Percentiles rank a stretch among this genome's conserved stretches.
Evolutionary conservation across 169 alveolate genomes (phyloP).

Genomic region (Eimeria brunetti): DNA sequence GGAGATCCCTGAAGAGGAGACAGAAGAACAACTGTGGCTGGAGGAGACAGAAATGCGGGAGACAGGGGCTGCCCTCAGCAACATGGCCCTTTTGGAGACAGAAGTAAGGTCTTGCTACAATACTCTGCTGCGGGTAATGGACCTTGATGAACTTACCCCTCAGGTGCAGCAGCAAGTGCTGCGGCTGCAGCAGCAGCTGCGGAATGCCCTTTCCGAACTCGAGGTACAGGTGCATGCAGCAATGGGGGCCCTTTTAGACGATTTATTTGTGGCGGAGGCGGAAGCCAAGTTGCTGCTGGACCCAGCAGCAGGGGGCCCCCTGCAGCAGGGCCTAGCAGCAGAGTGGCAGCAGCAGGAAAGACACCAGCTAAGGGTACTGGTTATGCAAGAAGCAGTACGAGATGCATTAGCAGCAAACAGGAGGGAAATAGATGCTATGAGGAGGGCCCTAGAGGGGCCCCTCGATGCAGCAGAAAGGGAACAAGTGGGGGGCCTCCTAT

Average conservation of each 20-base stretch:
- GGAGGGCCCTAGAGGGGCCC: not conserved
- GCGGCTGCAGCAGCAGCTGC: not conserved
- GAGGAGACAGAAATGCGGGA: not conserved
- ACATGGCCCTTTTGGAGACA: not conserved
- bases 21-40: not conserved
- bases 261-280: not conserved
- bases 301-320: not conserved
- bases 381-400: not conserved
- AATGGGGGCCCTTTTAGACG: not conserved
- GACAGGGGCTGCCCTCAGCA: not conserved
- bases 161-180: not conserved
- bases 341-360: not conserved
- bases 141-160: not conserved
- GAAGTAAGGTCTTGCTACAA: not conserved
- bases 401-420: not conserved
- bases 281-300: not conserved
- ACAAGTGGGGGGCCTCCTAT: not conserved
- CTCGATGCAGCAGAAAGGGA: not conserved
- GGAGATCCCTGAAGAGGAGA: too few species aligned
- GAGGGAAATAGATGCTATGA: not conserved
- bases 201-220: not conserved
- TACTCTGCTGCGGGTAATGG: not conserved
- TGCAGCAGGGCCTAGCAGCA: not conserved
- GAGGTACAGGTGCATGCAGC: constrained; percentile 2
- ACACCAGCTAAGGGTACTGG: not conserved